These are phyloP conservation scores for Nothophytophthora sp. DNA, from an alignment of 352 stramenopile genomes.

Conservation along the genomic window DNA sequence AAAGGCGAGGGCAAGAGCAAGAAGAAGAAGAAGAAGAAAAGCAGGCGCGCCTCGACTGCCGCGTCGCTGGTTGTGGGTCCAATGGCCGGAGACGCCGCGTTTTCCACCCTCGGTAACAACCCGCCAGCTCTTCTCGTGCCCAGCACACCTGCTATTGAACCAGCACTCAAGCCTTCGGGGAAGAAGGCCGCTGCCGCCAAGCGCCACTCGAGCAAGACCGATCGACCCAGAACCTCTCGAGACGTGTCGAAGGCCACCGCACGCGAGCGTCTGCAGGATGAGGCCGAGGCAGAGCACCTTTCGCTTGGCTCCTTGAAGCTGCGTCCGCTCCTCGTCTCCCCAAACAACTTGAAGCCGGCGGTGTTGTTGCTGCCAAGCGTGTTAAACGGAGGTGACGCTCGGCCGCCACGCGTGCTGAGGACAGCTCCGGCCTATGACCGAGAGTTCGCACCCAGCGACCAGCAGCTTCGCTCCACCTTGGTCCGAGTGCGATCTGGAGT, in stretches of 20 bases:
- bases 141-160: background rate
- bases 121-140: background rate
- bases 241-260: constrained; percentile 12
- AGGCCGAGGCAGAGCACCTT: constrained; percentile 4
- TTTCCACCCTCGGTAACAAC: background rate
- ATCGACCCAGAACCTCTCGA: constrained; percentile 7
- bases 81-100: constrained; percentile 8
- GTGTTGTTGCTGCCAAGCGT: constrained; percentile 24
- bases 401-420: constrained; percentile 10
- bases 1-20: constrained; percentile 29
- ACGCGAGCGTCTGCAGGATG: constrained; percentile 19
- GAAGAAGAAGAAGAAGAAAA: constrained; percentile 21
- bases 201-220: constrained; percentile 3
- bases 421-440: constrained; percentile 21
- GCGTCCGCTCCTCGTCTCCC: constrained; percentile 6
- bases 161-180: background rate
- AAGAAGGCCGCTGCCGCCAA: constrained; percentile 2
- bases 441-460: constrained; percentile 2
- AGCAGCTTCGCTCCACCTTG: constrained; percentile 17
- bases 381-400: constrained; percentile 3
- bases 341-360: constrained; percentile 1
- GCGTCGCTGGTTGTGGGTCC: background rate
- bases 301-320: constrained; percentile 3
- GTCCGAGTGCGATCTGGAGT: constrained; percentile 11
- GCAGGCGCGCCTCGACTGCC: constrained; percentile 7